These are phyloP conservation scores for Lyophyllum semitale DNA, from an alignment of 768 basidiomycete species.

Conservation along the genomic window DNA sequence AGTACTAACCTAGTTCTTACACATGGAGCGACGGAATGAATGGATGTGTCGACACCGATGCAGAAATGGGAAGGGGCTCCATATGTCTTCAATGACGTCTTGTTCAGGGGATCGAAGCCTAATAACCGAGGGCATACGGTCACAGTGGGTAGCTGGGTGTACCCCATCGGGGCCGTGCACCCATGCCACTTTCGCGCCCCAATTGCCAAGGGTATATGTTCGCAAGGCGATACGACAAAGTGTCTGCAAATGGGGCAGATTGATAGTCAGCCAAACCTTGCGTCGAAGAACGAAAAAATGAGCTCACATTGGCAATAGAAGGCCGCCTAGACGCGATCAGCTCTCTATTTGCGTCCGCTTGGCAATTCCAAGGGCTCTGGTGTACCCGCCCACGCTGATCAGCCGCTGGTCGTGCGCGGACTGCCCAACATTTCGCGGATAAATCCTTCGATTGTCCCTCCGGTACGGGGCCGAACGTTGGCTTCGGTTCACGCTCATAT, in stretches of 20 bases:
- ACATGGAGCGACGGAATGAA: too few species aligned
- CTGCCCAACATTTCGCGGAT: conserved; percentile 38
- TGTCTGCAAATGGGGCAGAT: conserved; percentile 21
- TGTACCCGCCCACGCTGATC: conserved; percentile 39
- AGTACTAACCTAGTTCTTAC: too few species aligned
- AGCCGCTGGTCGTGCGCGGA: conserved; percentile 15
- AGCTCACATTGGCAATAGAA: conserved; percentile 40
- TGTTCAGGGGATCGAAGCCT: too few species aligned
- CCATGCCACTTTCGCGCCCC: conserved; percentile 24
- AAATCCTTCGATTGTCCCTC: conserved; percentile 30
- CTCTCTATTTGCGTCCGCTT: conserved; percentile 30
- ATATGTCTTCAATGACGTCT: too few species aligned
- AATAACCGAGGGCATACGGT: too few species aligned
- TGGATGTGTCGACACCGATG: too few species aligned
- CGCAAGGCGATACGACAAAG: conserved; percentile 30
- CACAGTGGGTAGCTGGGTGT: too few species aligned
- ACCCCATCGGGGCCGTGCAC: conserved; percentile 26
- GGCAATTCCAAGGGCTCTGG: conserved; percentile 28
- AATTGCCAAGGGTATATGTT: conserved; percentile 25
- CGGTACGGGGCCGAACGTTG: conserved; percentile 1
- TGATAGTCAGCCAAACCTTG: not conserved
- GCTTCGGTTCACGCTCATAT: conserved; percentile 46
- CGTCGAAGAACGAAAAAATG: not conserved
- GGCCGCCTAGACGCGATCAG: conserved; percentile 37
- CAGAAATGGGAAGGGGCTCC: too few species aligned